A percentile compares a stretch with the other conserved stretches of the same genome.
Conservation (phyloP, 257 asterid species). For the Misopates orontium region DNA sequence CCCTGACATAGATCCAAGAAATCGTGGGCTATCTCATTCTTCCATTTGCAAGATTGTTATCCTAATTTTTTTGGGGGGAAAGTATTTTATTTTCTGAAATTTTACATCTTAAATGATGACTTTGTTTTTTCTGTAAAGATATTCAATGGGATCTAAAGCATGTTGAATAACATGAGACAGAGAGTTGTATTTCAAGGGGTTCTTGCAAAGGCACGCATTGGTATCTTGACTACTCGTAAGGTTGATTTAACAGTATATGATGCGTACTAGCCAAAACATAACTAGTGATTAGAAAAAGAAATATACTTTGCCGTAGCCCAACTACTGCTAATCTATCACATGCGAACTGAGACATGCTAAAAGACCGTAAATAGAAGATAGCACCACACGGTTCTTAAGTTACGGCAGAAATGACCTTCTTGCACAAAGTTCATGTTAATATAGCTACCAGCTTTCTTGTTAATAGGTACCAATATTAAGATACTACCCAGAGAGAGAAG, state of each 20-base stretch:
- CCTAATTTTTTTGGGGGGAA: no score
- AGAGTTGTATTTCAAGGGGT: no score
- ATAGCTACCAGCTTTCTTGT: neutral
- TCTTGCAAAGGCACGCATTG: no score
- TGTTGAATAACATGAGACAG: constrained; percentile 9
- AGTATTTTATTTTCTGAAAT: no score
- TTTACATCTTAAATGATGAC: no score
- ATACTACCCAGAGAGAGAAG: neutral
- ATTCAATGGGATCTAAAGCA: neutral
- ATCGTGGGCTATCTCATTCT: neutral
- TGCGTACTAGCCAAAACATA: constrained; percentile 8
- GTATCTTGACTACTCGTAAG: neutral
- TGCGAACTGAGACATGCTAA: neutral
- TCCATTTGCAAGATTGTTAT: constrained; percentile 15
- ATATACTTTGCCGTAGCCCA: neutral
- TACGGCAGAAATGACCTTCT: neutral
- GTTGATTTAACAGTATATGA: neutral
- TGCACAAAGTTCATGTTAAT: neutral
- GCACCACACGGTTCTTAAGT: neutral
- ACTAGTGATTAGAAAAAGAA: neutral
- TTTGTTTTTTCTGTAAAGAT: no score
- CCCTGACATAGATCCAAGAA: neutral
- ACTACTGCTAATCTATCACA: neutral
- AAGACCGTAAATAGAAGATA: neutral
- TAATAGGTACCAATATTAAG: neutral